Evolutionary conservation across 345 rosid genomes (phyloP).

Genomic region (Nasturtium officinale): DNA sequence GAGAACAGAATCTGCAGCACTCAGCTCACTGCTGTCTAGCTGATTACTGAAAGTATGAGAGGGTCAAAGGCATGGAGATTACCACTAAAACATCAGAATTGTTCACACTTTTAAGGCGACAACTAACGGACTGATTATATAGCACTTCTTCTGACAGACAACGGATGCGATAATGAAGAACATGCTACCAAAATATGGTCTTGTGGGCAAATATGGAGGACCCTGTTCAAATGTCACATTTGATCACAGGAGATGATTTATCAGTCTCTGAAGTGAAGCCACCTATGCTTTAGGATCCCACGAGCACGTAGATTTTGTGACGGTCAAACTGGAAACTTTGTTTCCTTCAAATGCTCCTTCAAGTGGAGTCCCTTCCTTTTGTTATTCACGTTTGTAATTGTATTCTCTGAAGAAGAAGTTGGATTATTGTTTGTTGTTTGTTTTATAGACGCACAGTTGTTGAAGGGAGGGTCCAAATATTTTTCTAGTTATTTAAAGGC

Average conservation of each 20-base stretch:
- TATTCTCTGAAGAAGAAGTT: too few relatives aligned
- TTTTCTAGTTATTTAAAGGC: neutral
- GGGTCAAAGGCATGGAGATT: neutral
- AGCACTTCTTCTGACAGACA: too few relatives aligned
- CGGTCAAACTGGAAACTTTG: neutral
- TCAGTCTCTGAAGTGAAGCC: too few relatives aligned
- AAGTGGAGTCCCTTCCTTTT: too few relatives aligned
- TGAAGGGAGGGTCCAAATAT: neutral
- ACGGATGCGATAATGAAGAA: neutral
- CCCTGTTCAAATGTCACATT: slow-evolving; percentile 3
- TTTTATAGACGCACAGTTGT: too few relatives aligned
- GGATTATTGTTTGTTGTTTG: too few relatives aligned
- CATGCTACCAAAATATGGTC: neutral
- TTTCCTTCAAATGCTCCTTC: slow-evolving; percentile 1
- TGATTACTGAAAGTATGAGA: neutral
- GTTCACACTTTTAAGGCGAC: neutral
- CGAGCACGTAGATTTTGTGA: too few relatives aligned
- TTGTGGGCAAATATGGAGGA: neutral
- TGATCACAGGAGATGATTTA: neutral
- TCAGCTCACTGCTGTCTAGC: slow-evolving; percentile 1
- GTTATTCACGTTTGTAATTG: too few relatives aligned
- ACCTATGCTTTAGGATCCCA: too few relatives aligned
- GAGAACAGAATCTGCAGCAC: neutral
- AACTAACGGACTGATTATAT: too few relatives aligned
- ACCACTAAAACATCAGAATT: neutral